Evolutionary conservation across 2,329 filamentous ascomycete genomes (phyloP).

Genomic region (Aspergillus flavus): DNA sequence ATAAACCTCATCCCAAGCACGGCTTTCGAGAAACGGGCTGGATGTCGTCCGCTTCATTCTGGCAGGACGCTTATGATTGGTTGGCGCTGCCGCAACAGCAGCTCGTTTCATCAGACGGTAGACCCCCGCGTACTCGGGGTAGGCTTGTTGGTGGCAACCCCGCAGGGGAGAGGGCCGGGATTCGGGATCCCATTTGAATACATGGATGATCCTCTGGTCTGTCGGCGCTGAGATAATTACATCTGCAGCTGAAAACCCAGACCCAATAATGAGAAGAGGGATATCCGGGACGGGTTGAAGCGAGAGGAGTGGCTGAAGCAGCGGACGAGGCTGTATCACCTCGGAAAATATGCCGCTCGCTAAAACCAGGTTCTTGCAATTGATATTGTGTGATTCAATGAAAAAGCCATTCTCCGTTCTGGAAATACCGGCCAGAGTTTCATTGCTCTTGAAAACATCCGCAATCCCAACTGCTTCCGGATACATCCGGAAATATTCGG

Average conservation of each 20-base stretch:
- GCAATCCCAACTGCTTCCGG: slow-evolving; percentile 56
- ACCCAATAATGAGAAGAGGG: slow-evolving; percentile 61
- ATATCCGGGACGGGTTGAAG: slow-evolving; percentile 29
- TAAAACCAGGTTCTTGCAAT: slow-evolving; percentile 59
- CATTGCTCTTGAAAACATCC: slow-evolving; percentile 48
- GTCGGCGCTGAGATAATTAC: slow-evolving; percentile 58
- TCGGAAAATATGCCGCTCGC: slow-evolving; percentile 63
- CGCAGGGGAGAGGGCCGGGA: slow-evolving; percentile 59
- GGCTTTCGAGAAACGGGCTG: slow-evolving; percentile 50
- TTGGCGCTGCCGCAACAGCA: slow-evolving; percentile 27
- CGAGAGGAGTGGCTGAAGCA: slow-evolving; percentile 50
- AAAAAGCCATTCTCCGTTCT: slow-evolving; percentile 52
- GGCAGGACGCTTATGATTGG: slow-evolving; percentile 24
- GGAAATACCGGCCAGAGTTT: slow-evolving; percentile 47
- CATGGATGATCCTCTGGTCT: slow-evolving; percentile 58
- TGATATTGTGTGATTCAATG: slow-evolving; percentile 54
- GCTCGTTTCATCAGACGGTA: slow-evolving; percentile 64
- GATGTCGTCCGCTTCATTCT: slow-evolving; percentile 40
- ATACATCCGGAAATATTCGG: slow-evolving; percentile 59
- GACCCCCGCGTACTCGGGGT: slow-evolving; percentile 63
- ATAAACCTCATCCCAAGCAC: slow-evolving; percentile 55
- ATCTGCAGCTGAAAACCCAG: slow-evolving; percentile 65
- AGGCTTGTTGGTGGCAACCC: slow-evolving; percentile 62
- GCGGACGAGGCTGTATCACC: slow-evolving; percentile 53
- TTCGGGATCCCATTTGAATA: slow-evolving; percentile 63